Percentiles rank a stretch among this genome's conserved stretches.
Conservation (phyloP, 129 eudicot genomes). For the Solidago caesia region DNA sequence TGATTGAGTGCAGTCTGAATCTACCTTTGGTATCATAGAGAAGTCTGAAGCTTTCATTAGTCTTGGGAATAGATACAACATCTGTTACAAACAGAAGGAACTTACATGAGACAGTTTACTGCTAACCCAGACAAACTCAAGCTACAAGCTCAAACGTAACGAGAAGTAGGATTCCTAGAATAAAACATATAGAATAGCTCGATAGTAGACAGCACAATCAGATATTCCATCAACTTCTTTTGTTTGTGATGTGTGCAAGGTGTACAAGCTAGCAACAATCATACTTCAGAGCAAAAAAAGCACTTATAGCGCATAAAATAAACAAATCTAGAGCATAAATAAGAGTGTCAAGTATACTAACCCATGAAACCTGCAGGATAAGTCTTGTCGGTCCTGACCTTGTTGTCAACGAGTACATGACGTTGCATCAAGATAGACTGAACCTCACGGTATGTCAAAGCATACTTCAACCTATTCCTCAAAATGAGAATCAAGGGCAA, state of each 20-base stretch:
- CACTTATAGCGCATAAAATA: not conserved
- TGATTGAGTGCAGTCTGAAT: slow-evolving; percentile 57
- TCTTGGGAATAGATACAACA: slow-evolving; percentile 66
- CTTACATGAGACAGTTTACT: no score
- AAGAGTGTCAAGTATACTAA: not conserved
- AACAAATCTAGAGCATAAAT: no score
- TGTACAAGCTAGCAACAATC: no score
- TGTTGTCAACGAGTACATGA: slow-evolving; percentile 54
- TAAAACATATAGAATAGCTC: no score
- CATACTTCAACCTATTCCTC: slow-evolving; percentile 28
- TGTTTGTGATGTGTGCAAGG: no score
- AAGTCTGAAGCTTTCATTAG: slow-evolving; percentile 62
- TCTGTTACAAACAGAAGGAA: slow-evolving; percentile 17
- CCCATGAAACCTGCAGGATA: slow-evolving; percentile 78
- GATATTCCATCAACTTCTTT: no score
- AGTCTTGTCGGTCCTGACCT: slow-evolving; percentile 61
- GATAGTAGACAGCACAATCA: no score
- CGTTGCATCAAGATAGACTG: slow-evolving; percentile 65
- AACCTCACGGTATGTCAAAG: slow-evolving; percentile 61
- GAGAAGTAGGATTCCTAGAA: no score
- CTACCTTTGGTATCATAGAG: slow-evolving; percentile 63
- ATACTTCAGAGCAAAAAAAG: not conserved
- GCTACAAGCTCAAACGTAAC: no score
- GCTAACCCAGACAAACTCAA: no score
- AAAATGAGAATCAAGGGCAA: slow-evolving; percentile 9